Evolutionary conservation across 192 early-diverging fungal species (phyloP).

Genomic region (Podila horticola): DNA sequence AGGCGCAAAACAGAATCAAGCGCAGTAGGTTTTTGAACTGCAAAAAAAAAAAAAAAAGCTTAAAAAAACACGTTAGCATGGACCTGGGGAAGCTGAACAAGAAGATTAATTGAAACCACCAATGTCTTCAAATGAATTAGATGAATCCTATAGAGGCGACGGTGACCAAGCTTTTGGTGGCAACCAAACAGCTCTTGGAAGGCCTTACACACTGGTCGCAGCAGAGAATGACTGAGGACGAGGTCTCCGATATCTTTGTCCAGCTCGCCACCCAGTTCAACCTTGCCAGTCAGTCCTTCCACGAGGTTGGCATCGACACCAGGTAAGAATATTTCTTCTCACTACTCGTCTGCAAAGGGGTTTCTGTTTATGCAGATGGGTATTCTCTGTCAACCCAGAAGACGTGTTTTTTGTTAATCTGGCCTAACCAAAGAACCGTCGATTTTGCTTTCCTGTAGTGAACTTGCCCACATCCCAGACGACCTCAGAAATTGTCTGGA

Average conservation of each 20-base stretch:
- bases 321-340: constrained; percentile 21
- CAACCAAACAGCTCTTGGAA: constrained; percentile 61
- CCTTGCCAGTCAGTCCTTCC: constrained; percentile 49
- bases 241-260: constrained; percentile 59
- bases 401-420: not conserved
- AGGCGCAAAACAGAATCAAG: constrained; percentile 21
- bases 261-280: constrained; percentile 56
- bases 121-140: constrained; percentile 16
- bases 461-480: constrained; percentile 57
- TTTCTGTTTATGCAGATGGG: not conserved
- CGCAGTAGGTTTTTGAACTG: constrained; percentile 9
- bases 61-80: not conserved
- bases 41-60: too few relatives aligned
- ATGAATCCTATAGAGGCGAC: constrained; percentile 58
- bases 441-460: constrained; percentile 26
- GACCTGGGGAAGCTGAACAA: too few relatives aligned
- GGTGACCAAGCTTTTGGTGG: constrained; percentile 57
- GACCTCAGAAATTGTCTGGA: constrained; percentile 57
- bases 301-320: constrained; percentile 48
- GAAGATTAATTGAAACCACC: too few relatives aligned
- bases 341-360: too few relatives aligned
- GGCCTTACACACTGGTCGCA: constrained; percentile 59
- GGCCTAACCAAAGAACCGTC: not conserved
- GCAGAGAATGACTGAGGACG: constrained; percentile 44
- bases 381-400: constrained; percentile 2